These are phyloP conservation scores for Starmerella sp. DNA, from an alignment of 805 yeast species.

Conservation along the genomic window DNA sequence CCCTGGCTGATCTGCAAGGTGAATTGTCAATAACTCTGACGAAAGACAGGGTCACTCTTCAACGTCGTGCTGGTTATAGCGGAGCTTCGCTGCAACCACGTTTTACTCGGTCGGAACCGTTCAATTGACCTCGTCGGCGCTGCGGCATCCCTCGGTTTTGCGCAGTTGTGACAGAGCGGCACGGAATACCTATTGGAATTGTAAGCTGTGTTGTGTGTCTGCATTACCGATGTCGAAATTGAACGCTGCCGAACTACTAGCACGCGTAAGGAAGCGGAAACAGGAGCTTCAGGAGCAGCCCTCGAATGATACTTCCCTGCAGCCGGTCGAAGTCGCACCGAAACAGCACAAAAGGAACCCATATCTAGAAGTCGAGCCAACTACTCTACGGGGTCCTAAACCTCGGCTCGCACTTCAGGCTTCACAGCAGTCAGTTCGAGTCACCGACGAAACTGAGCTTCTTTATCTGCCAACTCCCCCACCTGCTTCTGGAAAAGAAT, in stretches of 20 bases:
- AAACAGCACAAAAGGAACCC: constrained; percentile 3
- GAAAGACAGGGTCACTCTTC: too few relatives aligned
- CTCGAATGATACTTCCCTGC: constrained; percentile 12
- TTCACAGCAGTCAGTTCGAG: constrained; percentile 33
- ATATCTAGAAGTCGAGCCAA: constrained; percentile 34
- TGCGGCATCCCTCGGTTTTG: too few relatives aligned
- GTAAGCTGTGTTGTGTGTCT: background rate
- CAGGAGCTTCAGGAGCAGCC: constrained; percentile 11
- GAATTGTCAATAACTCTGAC: too few relatives aligned
- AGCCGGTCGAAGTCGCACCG: background rate
- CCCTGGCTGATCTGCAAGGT: background rate
- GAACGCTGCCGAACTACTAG: constrained; percentile 18
- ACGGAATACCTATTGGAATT: too few relatives aligned
- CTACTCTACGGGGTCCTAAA: constrained; percentile 54
- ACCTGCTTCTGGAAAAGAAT: constrained; percentile 20
- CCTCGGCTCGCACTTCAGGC: constrained; percentile 21
- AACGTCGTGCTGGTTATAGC: too few relatives aligned
- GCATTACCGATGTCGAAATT: background rate
- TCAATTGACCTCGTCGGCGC: too few relatives aligned
- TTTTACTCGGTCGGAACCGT: too few relatives aligned
- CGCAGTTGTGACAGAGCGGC: too few relatives aligned
- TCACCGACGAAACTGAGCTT: constrained; percentile 31
- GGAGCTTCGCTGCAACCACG: too few relatives aligned
- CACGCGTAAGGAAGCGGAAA: constrained; percentile 20
- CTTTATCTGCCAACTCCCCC: constrained; percentile 23